Conservation (phyloP, 257 asterid genomes). For the Perilla frutescens region DNA sequence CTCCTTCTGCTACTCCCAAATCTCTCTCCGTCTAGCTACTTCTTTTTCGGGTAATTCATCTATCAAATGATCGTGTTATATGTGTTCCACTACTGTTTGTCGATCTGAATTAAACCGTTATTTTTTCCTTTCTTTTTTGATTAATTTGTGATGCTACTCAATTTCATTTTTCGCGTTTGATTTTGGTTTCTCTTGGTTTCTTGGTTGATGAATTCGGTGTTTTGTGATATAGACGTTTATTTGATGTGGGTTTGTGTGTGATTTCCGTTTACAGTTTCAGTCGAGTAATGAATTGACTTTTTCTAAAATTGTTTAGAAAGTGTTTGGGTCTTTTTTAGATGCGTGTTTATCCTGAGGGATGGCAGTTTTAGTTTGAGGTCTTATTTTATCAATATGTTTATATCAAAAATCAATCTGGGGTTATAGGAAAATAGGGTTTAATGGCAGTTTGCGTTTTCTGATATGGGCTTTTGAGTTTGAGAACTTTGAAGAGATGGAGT, state of each 20-base stretch:
- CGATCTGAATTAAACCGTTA: conserved; percentile 35
- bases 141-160: conserved; percentile 2
- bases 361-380: conserved; percentile 2
- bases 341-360: conserved; percentile 15
- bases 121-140: neutral
- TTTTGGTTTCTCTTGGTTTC: conserved; percentile 7
- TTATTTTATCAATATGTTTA: neutral
- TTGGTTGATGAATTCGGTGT: conserved; percentile 11
- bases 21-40: conserved; percentile 26
- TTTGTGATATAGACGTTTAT: conserved; percentile 1
- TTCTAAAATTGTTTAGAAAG: neutral
- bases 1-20: conserved; percentile 18
- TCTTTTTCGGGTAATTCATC: conserved; percentile 11
- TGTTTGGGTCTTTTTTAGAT: conserved; percentile 16
- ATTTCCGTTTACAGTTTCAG: conserved; percentile 31
- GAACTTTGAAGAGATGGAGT: conserved; percentile 18
- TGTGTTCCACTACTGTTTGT: neutral
- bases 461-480: conserved; percentile 28
- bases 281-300: conserved; percentile 14
- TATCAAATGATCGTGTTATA: neutral
- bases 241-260: conserved; percentile 23
- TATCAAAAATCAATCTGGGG: conserved; percentile 7
- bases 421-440: conserved; percentile 39
- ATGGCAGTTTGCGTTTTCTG: conserved; percentile 26
- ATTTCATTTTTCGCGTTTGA: conserved; percentile 15